Percentiles rank a stretch among this genome's conserved stretches.
These are phyloP conservation scores for Penicillium flavigenum DNA, from an alignment of 495 filamentous ascomycete genomes.

Conservation along the genomic window DNA sequence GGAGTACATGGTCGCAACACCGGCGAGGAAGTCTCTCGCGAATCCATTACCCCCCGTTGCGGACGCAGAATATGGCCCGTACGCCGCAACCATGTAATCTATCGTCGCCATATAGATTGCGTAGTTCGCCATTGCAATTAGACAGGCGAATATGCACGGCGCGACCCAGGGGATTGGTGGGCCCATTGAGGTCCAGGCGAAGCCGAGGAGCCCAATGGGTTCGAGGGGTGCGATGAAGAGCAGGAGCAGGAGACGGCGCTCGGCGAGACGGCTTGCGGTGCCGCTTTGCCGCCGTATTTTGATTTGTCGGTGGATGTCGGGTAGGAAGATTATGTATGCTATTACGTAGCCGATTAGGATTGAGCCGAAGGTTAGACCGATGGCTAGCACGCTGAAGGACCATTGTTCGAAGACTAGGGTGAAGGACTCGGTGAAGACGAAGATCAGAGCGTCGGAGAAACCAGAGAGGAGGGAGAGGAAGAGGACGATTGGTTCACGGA, in stretches of 20 bases:
- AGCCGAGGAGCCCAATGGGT: slow-evolving; percentile 67
- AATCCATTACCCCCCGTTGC: slow-evolving; percentile 71
- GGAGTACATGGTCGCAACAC: slow-evolving; percentile 48
- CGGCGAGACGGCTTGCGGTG: slow-evolving; percentile 51
- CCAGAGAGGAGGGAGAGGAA: slow-evolving; percentile 70
- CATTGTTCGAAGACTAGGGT: slow-evolving; percentile 63
- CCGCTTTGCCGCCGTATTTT: slow-evolving; percentile 45
- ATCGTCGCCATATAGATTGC: slow-evolving; percentile 78
- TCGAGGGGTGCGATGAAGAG: slow-evolving; percentile 64
- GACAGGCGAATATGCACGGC: slow-evolving; percentile 54
- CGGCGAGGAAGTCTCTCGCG: slow-evolving; percentile 48
- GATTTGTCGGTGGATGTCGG: slow-evolving; percentile 57
- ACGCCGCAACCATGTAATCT: slow-evolving; percentile 82
- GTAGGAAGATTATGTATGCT: slow-evolving; percentile 63
- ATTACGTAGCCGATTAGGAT: slow-evolving; percentile 65
- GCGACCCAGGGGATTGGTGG: slow-evolving; percentile 62
- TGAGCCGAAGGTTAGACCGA: slow-evolving; percentile 63
- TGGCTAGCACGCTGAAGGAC: slow-evolving; percentile 53
- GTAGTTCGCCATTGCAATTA: slow-evolving; percentile 71
- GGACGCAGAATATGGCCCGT: slow-evolving; percentile 75
- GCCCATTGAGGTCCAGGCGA: slow-evolving; percentile 64
- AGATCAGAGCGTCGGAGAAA: slow-evolving; percentile 79
- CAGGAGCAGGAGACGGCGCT: slow-evolving; percentile 56
- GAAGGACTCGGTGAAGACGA: slow-evolving; percentile 73
- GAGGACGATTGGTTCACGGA: slow-evolving; percentile 73